Evolutionary conservation across 768 basidiomycete genomes (phyloP).

Genomic region (Xanthoconium purpureum): DNA sequence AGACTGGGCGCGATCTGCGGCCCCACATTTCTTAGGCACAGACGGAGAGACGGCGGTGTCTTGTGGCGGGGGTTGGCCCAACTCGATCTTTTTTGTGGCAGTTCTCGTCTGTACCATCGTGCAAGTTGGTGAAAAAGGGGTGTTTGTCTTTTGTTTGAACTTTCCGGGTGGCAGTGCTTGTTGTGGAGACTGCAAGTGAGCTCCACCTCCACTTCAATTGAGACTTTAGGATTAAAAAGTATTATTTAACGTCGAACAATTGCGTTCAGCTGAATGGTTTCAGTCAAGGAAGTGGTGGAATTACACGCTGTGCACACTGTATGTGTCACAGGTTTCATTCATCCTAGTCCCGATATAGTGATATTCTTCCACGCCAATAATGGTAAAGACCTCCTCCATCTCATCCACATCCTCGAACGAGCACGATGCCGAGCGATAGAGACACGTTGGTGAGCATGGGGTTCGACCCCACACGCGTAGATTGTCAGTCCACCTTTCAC

Average conservation of each 20-base stretch:
- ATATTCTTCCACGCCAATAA: no score
- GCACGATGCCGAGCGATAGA: constrained; percentile 52
- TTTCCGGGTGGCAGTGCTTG: background rate
- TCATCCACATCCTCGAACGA: background rate
- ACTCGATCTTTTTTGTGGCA: background rate
- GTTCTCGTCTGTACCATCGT: constrained; percentile 1
- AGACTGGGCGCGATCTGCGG: background rate
- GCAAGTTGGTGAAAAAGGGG: background rate
- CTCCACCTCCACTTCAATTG: no score
- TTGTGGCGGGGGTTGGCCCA: background rate
- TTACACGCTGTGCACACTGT: no score
- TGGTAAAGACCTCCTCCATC: background rate
- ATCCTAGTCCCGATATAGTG: no score
- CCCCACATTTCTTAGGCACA: background rate
- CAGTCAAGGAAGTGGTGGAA: no score
- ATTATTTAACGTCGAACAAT: no score
- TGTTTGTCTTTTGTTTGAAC: background rate
- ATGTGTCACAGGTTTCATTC: no score
- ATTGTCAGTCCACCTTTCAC: constrained; percentile 55
- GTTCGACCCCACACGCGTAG: constrained; percentile 78
- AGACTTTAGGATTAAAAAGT: no score
- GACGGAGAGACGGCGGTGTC: background rate
- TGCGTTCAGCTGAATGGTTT: no score
- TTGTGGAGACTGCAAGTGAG: no score
- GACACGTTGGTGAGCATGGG: constrained; percentile 83